Conservation (phyloP, 768 basidiomycete species). For the Psilocybe azurescens region DNA sequence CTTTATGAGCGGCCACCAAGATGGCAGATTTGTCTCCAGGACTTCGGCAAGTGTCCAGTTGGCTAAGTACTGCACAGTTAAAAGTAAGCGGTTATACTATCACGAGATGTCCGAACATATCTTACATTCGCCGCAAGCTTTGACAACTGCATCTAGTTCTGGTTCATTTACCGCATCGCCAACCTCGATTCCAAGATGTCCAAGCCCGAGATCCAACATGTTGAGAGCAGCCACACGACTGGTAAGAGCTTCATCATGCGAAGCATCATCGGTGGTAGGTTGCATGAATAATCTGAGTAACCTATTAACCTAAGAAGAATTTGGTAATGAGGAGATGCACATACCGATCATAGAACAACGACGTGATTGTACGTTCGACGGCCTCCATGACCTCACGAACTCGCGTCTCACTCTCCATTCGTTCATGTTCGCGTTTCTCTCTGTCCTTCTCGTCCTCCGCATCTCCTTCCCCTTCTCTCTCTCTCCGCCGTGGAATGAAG, state of each 20-base stretch:
- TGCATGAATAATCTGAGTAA: conserved; percentile 75
- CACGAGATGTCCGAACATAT: conserved; percentile 1
- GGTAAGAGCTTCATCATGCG: conserved; percentile 90
- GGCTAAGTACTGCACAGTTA: conserved; percentile 35
- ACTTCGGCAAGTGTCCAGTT: conserved; percentile 47
- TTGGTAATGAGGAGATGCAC: background rate
- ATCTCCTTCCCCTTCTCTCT: conserved; percentile 30
- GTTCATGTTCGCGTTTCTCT: conserved; percentile 39
- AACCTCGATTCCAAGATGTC: conserved; percentile 89
- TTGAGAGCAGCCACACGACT: conserved; percentile 91
- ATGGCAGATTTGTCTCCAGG: conserved; percentile 83
- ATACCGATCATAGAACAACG: conserved; percentile 85
- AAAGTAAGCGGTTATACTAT: background rate
- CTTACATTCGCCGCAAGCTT: conserved; percentile 80
- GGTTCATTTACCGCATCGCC: conserved; percentile 46
- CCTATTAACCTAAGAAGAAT: background rate
- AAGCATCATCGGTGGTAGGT: conserved; percentile 66
- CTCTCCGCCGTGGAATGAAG: conserved; percentile 32
- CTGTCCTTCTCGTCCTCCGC: conserved; percentile 31
- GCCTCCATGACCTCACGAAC: conserved; percentile 69
- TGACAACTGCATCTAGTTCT: conserved; percentile 68
- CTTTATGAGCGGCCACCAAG: conserved; percentile 83
- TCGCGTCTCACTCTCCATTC: conserved; percentile 45
- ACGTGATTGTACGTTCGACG: conserved; percentile 75
- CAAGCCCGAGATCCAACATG: conserved; percentile 85